Percentiles rank a stretch among this genome's conserved stretches.
These are phyloP conservation scores for Coriaria nepalensis DNA, from an alignment of 306 rosid genomes.

Conservation along the genomic window DNA sequence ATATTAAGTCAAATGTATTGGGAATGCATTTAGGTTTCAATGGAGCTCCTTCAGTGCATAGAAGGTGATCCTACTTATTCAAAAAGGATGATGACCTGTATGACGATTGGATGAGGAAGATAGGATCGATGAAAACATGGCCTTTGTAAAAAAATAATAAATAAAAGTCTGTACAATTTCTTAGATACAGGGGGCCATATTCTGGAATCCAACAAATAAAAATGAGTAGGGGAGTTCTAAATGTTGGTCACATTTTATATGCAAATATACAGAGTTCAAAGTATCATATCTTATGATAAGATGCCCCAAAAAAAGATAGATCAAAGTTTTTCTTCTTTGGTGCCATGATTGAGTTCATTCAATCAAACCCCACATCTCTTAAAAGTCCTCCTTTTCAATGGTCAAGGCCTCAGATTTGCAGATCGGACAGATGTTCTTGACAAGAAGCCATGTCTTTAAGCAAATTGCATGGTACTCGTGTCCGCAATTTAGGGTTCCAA, in stretches of 20 bases:
- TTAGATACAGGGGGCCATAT: constrained; percentile 14
- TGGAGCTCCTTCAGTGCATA: constrained; percentile 44
- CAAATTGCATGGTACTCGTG: constrained; percentile 82
- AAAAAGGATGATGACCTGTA: constrained; percentile 31
- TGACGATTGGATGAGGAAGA: constrained; percentile 56
- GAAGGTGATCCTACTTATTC: constrained; percentile 15
- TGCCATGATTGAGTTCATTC: background rate
- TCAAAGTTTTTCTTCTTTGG: too few species aligned
- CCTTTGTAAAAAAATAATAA: constrained; percentile 12
- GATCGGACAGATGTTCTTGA: constrained; percentile 82
- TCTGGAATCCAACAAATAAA: constrained; percentile 16
- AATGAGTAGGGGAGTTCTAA: constrained; percentile 12
- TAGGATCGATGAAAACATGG: constrained; percentile 32
- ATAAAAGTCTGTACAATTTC: constrained; percentile 19
- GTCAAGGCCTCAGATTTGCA: constrained; percentile 87
- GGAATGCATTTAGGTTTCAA: constrained; percentile 47
- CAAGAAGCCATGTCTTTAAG: constrained; percentile 69
- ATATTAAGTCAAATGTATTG: too few species aligned
- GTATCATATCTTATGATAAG: background rate
- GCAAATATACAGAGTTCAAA: constrained; percentile 18
- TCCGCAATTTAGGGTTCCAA: constrained; percentile 71
- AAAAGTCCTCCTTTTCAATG: background rate
- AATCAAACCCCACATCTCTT: background rate
- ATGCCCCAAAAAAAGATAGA: too few species aligned
- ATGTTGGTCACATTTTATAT: constrained; percentile 14